Base-by-base conservation (phyloP, 2,329 filamentous ascomycete species). In the Diaporthe vexans region DNA sequence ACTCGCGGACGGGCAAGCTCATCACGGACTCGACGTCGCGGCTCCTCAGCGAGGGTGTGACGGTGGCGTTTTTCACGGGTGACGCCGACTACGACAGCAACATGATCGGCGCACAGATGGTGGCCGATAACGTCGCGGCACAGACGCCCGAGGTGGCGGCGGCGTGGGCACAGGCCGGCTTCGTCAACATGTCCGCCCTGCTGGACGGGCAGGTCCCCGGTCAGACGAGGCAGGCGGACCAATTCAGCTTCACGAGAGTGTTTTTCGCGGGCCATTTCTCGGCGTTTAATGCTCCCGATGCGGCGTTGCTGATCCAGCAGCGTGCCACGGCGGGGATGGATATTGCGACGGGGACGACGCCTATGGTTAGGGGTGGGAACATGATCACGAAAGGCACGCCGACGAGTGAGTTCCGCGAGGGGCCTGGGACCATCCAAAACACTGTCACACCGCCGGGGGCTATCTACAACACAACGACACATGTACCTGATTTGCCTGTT, bases 161-260 rank as follows among this genome's bases (percentile, higher is more conserved):
- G 3, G 80, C 84, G 1, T 88, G 91, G 1, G 91, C 90, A 1
- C 93, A 93, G 78, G 86, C 88, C 1, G 79, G 81, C 21, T 94
- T 94, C 81, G 84, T 85, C 1, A 94, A 94, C 79, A 87, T 89
- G 0, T 87, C 90, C 6, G 87, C 94, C 71, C 83, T 88, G 26
- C 89, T 91, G 9, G 91, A 92, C 77, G 84, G 83, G 2, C 83
- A 86, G 5, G n/a, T 76, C 5, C 91, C 87, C 35, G 93, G 92
- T 15, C 87, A 88, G 65, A 91, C 92, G 0, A 86, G 92, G 1
- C 91, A 94, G 79, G 90, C 88, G 76, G 92, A 91, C 6, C 93
- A 93, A 74, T 86, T 91, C 68, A 88, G 86, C 5, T 91, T 91
- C 79, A 86, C 86, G 19, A 84, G 89, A 0, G 85, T 91, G 21